phyloP scores from a whole-genome alignment of 2,329 filamentous ascomycete species.

The Chaetothyriales sp. region DNA sequence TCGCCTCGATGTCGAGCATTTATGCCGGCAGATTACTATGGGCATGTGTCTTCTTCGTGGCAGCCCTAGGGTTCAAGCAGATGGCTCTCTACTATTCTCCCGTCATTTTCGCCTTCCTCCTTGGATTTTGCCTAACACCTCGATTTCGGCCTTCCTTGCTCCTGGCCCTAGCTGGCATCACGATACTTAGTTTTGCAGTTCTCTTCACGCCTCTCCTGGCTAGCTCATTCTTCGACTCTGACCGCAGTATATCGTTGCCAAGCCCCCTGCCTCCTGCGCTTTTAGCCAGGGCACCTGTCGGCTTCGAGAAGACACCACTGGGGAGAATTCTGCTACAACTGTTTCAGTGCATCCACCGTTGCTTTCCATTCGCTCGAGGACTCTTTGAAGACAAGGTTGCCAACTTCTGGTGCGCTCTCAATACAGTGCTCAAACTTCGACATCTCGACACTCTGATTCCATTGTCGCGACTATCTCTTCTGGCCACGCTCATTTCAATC shows the following conservation, averaged over 20 bases:
- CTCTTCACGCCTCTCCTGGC: slow-evolving; percentile 63
- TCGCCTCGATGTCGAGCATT: slow-evolving; percentile 79
- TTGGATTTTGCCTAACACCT: slow-evolving; percentile 75
- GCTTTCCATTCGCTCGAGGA: slow-evolving; percentile 91
- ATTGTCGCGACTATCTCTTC: slow-evolving; percentile 63
- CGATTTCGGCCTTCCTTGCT: slow-evolving; percentile 54
- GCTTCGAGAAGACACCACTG: slow-evolving; percentile 54
- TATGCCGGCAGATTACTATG: slow-evolving; percentile 72
- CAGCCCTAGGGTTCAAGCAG: slow-evolving; percentile 92
- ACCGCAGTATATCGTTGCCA: slow-evolving; percentile 48
- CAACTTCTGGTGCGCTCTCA: slow-evolving; percentile 86
- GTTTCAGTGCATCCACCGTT: slow-evolving; percentile 72
- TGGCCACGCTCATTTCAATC: slow-evolving; percentile 62
- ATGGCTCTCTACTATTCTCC: slow-evolving; percentile 98
- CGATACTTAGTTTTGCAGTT: slow-evolving; percentile 56
- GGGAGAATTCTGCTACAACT: slow-evolving; percentile 67
- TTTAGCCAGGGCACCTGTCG: slow-evolving; percentile 41
- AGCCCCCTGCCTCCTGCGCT: slow-evolving; percentile 50
- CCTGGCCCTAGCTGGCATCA: slow-evolving; percentile 60
- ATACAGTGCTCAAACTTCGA: slow-evolving; percentile 64
- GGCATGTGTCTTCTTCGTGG: slow-evolving; percentile 87
- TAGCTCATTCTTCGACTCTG: slow-evolving; percentile 56
- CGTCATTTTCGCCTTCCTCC: slow-evolving; percentile 76
- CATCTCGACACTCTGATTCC: slow-evolving; percentile 53
- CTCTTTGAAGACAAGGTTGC: slow-evolving; percentile 98